Evolutionary conservation across 176 grass and related monocot genomes (phyloP), one percentile per base, ranked within the genome.

Genomic region (Cymbopogon citratus): DNA sequence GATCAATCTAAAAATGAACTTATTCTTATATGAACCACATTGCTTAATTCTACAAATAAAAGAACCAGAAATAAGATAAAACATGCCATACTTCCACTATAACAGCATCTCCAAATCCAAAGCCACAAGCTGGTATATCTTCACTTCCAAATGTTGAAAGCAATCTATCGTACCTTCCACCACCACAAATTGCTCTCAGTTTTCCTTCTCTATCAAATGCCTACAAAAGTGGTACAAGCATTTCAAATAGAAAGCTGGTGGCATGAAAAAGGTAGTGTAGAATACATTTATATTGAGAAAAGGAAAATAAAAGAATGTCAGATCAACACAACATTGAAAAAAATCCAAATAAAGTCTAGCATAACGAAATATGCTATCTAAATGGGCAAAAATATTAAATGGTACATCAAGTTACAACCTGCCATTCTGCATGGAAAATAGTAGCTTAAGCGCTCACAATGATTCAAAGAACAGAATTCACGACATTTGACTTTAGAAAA

Each of bases 71-170:
- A 75, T 68, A n/a, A 15, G 38, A 81, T 23, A 69, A 44, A 60
- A 33, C 15, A 61, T 48, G 66, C 77, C 90, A 89, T 93, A 98
- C 96, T 87, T 98, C 92, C 44, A 98, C 84, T 80, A 98, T 95
- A 61, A 98, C 96, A 71, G 96, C 90, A 84, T 95, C 92, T 62
- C 96, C 96, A 86, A 98, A 98, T 83, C 92, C 96, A 80, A 98
- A 98, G 27, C 92, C 96, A 75, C 96, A 98, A 66, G 96, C 92
- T 39, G 89, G 90, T 68, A 95, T 83, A 68, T 98, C 90, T 60
- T 95, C 92, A 86, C 88, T 93, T 66, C 96, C 96, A 91, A 98
- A 98, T 87, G 94, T 97, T 48, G 94, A 97, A 36, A 97, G 90
- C 75, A 97, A 44, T 26, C 40, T 90, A 56, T 97, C 94, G 19